Evolutionary conservation across 2,329 filamentous ascomycete genomes (phyloP).

Genomic region (Calonectria naviculata): DNA sequence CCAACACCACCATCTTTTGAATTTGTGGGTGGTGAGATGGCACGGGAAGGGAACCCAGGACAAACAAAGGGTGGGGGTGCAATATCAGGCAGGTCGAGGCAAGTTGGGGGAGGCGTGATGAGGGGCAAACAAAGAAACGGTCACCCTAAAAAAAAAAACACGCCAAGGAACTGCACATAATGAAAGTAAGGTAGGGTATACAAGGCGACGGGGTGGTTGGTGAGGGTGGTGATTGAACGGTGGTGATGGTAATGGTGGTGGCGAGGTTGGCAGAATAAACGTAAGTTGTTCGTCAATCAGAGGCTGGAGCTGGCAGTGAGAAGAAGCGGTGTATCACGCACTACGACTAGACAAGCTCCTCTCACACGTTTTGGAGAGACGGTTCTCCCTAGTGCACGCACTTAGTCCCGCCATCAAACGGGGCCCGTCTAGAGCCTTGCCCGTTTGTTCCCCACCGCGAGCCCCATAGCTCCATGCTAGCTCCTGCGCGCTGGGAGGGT

Average conservation of each 20-base stretch:
- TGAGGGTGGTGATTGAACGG: neutral
- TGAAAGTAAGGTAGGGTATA: neutral
- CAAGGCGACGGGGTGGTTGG: neutral
- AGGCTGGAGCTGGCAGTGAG: conserved; percentile 13
- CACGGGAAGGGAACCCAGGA: neutral
- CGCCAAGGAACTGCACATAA: neutral
- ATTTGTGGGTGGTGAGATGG: conserved; percentile 1
- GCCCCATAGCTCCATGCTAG: neutral
- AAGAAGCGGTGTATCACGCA: conserved; percentile 23
- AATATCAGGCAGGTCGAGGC: neutral
- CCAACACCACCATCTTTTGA: conserved; percentile 20
- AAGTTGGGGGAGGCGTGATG: neutral
- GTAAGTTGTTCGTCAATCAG: conserved; percentile 1
- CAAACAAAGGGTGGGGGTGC: neutral
- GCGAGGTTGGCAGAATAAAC: neutral
- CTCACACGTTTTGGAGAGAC: conserved; percentile 2
- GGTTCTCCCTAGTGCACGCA: conserved; percentile 4
- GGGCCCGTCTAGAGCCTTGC: neutral
- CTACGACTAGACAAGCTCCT: conserved; percentile 5
- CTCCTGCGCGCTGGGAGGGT: neutral
- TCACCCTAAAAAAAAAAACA: neutral
- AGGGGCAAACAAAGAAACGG: neutral
- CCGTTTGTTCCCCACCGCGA: conserved; percentile 7
- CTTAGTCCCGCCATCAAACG: neutral
- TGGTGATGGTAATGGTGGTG: conserved; percentile 12